A percentile compares a stretch with the other conserved stretches of the same genome.
Conservation (phyloP, 2,329 filamentous ascomycete species). For the Fusarium siculi region DNA sequence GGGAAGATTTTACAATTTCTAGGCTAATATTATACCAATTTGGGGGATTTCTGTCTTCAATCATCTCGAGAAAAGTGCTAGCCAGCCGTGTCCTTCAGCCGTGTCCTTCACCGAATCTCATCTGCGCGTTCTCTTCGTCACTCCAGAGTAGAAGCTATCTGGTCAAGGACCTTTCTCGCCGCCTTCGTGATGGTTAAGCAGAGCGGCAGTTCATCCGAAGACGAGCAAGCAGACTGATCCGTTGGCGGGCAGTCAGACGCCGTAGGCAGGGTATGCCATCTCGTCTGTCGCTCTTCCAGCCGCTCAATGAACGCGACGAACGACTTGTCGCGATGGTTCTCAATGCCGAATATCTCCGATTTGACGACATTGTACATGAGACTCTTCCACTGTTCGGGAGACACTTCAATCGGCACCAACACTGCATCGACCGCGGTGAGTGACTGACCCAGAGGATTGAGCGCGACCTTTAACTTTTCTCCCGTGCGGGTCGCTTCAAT, state of each 20-base stretch:
- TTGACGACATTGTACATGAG: neutral
- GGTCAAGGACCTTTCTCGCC: neutral
- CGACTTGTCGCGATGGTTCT: neutral
- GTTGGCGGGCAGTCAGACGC: neutral
- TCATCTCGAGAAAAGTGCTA: neutral
- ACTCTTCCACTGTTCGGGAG: constrained; percentile 1
- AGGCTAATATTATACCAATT: neutral
- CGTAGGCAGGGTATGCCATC: neutral
- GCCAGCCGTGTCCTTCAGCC: neutral
- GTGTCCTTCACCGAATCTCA: neutral
- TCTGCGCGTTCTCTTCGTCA: neutral
- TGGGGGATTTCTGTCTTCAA: neutral
- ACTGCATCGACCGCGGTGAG: neutral
- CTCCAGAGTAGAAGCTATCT: neutral
- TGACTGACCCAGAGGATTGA: neutral
- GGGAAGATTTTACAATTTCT: neutral
- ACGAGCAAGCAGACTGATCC: neutral
- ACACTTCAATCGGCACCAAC: constrained; percentile 7
- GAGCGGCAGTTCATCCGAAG: neutral
- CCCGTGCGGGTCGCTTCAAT: neutral
- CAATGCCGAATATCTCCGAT: neutral
- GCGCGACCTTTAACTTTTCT: neutral
- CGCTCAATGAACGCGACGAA: neutral
- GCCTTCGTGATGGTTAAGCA: neutral
- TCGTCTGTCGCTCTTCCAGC: constrained; percentile 1